Evolutionary conservation across 2,329 filamentous ascomycete species (phyloP).

Genomic region (Metarhizium rileyi): DNA sequence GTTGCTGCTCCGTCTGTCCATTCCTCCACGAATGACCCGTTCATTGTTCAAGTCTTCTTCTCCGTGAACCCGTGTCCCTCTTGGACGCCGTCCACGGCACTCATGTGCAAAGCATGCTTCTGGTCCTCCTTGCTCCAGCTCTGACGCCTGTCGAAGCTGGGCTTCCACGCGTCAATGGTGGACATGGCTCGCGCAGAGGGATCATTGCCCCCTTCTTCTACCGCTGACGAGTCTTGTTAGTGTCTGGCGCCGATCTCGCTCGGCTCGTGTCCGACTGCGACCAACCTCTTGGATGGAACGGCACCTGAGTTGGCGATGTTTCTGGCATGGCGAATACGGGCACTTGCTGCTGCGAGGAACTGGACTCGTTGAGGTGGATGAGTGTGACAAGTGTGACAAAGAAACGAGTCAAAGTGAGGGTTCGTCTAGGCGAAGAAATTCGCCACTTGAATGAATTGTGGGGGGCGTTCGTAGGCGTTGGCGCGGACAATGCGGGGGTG

Average conservation of each 20-base stretch:
- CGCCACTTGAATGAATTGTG: too few relatives aligned
- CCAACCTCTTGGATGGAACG: neutral
- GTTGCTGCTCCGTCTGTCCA: neutral
- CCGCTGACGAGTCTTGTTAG: too few relatives aligned
- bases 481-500: too few relatives aligned
- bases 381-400: too few relatives aligned
- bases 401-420: too few relatives aligned
- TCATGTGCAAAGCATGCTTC: conserved; percentile 42
- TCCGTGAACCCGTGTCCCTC: conserved; percentile 34
- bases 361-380: too few relatives aligned
- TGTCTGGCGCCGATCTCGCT: too few relatives aligned
- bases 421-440: too few relatives aligned
- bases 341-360: too few relatives aligned
- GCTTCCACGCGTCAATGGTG: conserved; percentile 34
- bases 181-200: conserved; percentile 14
- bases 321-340: neutral
- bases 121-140: conserved; percentile 45
- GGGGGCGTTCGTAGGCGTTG: too few relatives aligned
- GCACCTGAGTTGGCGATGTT: neutral
- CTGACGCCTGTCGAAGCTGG: conserved; percentile 34
- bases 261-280: neutral
- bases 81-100: conserved; percentile 24
- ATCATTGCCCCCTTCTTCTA: neutral
- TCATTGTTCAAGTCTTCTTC: conserved; percentile 7
- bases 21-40: neutral